phyloP scores from a whole-genome alignment of 257 asterid genomes.

The Petunia secreta region DNA sequence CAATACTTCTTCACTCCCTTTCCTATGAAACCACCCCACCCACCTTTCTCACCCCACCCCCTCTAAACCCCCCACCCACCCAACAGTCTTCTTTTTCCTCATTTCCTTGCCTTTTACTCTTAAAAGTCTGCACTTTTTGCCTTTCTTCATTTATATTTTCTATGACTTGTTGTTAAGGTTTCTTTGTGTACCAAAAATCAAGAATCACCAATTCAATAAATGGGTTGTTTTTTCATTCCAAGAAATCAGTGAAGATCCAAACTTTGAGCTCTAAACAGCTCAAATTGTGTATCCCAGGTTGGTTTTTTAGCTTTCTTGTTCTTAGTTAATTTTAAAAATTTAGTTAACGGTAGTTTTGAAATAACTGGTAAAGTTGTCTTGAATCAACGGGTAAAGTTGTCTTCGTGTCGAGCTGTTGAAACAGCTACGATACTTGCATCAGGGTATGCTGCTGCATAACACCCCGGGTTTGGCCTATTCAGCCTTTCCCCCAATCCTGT shows the following conservation, averaged over 20 bases:
- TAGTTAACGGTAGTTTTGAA: too few species aligned
- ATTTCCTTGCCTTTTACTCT: slow-evolving; percentile 23
- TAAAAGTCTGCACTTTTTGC: slow-evolving; percentile 42
- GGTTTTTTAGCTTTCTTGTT: not conserved
- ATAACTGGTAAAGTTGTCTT: too few species aligned
- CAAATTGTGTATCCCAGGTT: slow-evolving; percentile 19
- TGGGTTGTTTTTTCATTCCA: slow-evolving; percentile 21
- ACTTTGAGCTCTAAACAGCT: slow-evolving; percentile 23
- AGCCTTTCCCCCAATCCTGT: too few species aligned
- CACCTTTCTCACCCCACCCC: not conserved
- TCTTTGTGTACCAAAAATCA: slow-evolving; percentile 32
- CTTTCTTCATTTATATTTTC: slow-evolving; percentile 47
- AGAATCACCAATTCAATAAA: not conserved
- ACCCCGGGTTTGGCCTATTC: too few species aligned
- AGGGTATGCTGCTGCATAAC: too few species aligned
- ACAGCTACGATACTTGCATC: too few species aligned
- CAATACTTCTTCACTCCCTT: slow-evolving; percentile 40
- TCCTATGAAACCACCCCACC: slow-evolving; percentile 13
- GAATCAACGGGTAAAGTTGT: too few species aligned
- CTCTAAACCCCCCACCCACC: not conserved
- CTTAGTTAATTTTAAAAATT: not conserved
- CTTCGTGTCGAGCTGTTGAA: too few species aligned
- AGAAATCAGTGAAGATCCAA: slow-evolving; percentile 39
- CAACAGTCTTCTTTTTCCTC: slow-evolving; percentile 31
- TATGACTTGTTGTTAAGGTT: slow-evolving; percentile 55